phyloP scores from a whole-genome alignment of 2,329 filamentous ascomycete species.

The Aspergillus brasiliensis region DNA sequence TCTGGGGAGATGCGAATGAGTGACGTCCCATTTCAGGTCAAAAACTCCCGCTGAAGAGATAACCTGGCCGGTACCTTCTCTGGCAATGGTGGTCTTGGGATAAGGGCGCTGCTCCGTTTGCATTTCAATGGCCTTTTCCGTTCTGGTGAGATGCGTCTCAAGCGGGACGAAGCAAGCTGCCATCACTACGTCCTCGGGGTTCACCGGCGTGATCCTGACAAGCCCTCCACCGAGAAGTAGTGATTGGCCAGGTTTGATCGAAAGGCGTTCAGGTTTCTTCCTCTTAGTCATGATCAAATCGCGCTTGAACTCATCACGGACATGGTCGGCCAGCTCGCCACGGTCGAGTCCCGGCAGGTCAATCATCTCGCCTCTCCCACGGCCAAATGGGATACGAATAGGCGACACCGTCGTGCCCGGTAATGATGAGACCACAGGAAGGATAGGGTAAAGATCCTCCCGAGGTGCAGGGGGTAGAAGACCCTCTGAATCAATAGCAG shows the following conservation, averaged over 20 bases:
- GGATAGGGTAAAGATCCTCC: constrained; percentile 75
- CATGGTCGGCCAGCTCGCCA: constrained; percentile 69
- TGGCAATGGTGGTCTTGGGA: constrained; percentile 65
- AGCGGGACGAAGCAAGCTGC: constrained; percentile 87
- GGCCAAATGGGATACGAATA: constrained; percentile 87
- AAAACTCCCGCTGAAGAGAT: constrained; percentile 75
- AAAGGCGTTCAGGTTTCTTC: constrained; percentile 70
- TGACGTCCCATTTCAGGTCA: constrained; percentile 78
- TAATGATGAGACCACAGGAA: constrained; percentile 83
- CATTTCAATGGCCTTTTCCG: constrained; percentile 74
- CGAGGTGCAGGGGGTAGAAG: constrained; percentile 76
- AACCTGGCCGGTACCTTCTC: constrained; percentile 58
- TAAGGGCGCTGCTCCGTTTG: constrained; percentile 65
- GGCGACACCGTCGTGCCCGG: constrained; percentile 94
- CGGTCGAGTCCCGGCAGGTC: constrained; percentile 86
- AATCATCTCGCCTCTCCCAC: constrained; percentile 83
- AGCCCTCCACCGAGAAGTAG: constrained; percentile 83
- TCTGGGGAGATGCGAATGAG: constrained; percentile 73
- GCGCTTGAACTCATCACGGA: constrained; percentile 65
- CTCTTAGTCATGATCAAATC: constrained; percentile 78
- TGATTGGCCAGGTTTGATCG: constrained; percentile 75
- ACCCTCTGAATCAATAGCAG: constrained; percentile 37
- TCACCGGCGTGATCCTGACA: constrained; percentile 79
- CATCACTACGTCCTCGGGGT: constrained; percentile 67
- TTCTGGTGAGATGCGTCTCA: constrained; percentile 73